phyloP scores from a whole-genome alignment of 208 protist species.

The Lotmaria passim region DNA sequence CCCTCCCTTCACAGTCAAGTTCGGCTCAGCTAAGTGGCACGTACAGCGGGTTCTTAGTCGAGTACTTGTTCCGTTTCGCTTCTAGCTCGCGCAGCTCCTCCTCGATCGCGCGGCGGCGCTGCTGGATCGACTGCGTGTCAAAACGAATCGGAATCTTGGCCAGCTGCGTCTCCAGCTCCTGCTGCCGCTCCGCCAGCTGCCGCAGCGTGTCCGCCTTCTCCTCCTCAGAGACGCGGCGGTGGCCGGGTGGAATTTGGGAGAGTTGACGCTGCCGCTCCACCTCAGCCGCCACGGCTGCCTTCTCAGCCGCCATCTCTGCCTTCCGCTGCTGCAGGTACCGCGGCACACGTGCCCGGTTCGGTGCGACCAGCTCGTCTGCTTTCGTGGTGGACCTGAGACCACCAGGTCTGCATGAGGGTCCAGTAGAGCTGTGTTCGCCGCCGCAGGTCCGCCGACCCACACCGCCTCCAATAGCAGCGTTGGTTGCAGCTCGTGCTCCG shows the following conservation, averaged over 20 bases:
- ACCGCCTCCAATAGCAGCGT: not conserved
- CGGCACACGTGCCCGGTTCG: slow-evolving; percentile 61
- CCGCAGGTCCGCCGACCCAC: no score
- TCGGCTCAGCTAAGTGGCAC: slow-evolving; percentile 46
- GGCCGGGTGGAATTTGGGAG: slow-evolving; percentile 75
- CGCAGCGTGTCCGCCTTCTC: slow-evolving; percentile 74
- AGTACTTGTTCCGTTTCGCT: slow-evolving; percentile 64
- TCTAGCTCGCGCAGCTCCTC: slow-evolving; percentile 80
- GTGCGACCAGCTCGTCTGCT: not conserved
- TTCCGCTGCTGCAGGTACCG: slow-evolving; percentile 82
- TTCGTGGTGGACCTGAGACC: not conserved
- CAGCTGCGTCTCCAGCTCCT: slow-evolving; percentile 83
- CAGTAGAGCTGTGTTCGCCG: no score
- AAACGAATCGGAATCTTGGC: slow-evolving; percentile 85
- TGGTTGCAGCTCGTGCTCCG: not conserved
- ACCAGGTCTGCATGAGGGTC: no score
- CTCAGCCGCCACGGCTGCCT: slow-evolving; percentile 61
- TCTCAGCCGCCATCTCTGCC: slow-evolving; percentile 79
- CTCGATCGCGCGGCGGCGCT: slow-evolving; percentile 64
- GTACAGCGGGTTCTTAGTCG: slow-evolving; percentile 67
- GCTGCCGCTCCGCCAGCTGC: slow-evolving; percentile 50
- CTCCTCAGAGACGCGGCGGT: slow-evolving; percentile 78
- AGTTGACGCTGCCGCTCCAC: slow-evolving; percentile 59
- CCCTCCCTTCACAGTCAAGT: not conserved
- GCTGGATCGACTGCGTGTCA: slow-evolving; percentile 78